Evolutionary conservation across 305 asterid genomes (phyloP).

Genomic region (Fraxinus greggii): DNA sequence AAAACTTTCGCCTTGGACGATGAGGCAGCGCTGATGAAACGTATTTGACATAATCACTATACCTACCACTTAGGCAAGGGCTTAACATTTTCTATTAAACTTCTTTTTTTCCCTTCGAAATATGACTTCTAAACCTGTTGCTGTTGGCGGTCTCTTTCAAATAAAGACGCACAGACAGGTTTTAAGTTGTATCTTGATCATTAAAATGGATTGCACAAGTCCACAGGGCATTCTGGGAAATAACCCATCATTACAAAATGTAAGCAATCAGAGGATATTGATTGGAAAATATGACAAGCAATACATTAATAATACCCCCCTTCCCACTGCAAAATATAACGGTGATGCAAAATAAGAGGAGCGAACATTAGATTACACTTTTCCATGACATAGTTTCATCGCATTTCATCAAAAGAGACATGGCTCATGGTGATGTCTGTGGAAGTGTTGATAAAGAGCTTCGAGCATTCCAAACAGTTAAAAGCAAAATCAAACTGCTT

Average conservation of each 20-base stretch:
- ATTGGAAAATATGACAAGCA: neutral
- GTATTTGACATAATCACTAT: too few relatives aligned
- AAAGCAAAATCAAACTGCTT: neutral
- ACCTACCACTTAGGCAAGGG: too few relatives aligned
- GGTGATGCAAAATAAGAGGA: neutral
- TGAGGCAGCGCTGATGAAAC: too few relatives aligned
- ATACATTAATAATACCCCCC: too few relatives aligned
- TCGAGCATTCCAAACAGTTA: neutral
- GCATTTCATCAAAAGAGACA: neutral
- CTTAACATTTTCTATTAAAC: too few relatives aligned
- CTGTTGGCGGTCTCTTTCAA: neutral
- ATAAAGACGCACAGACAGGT: neutral
- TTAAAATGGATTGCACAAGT: too few relatives aligned
- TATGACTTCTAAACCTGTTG: neutral
- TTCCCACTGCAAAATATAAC: neutral
- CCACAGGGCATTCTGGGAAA: neutral
- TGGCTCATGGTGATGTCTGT: neutral
- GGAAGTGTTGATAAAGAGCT: neutral
- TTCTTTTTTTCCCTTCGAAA: too few relatives aligned
- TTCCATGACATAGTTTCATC: neutral
- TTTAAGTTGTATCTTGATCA: too few relatives aligned
- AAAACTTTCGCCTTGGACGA: neutral
- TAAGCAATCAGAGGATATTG: neutral
- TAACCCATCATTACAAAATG: neutral
- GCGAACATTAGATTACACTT: neutral